Conservation (phyloP, 2,329 filamentous ascomycete genomes). For the Cytospora schulzeri region DNA sequence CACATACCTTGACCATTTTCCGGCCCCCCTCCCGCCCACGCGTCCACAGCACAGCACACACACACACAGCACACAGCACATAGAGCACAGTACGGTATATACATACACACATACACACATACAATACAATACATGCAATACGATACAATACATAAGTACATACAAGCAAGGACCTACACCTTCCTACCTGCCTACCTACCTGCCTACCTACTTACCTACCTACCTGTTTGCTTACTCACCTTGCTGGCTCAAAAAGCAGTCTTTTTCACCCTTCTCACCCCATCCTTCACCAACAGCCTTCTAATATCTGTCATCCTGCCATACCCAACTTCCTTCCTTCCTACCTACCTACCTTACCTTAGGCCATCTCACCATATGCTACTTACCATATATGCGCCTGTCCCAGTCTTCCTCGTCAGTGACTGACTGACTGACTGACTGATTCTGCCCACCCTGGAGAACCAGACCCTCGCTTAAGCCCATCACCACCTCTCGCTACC, state of each 20-base stretch:
- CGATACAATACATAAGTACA: no score
- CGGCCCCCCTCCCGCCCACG: not conserved
- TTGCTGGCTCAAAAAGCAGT: not conserved
- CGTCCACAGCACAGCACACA: not conserved
- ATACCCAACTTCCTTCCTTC: no score
- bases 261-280: not conserved
- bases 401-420: not conserved
- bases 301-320: not conserved
- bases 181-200: no score
- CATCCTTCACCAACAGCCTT: not conserved
- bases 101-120: no score
- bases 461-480: not conserved
- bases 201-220: no score
- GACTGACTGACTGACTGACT: no score
- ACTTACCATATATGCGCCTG: not conserved
- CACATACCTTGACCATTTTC: not conserved
- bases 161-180: not conserved
- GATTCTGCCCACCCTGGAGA: not conserved
- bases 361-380: not conserved
- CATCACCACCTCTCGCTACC: not conserved
- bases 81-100: no score
- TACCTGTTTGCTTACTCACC: not conserved
- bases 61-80: no score
- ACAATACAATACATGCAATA: no score
- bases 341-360: not conserved